Evolutionary conservation across 1,284 basidiomycete species (phyloP), one percentile per base, ranked within the genome.

Genomic region (Leccinum solheimii): DNA sequence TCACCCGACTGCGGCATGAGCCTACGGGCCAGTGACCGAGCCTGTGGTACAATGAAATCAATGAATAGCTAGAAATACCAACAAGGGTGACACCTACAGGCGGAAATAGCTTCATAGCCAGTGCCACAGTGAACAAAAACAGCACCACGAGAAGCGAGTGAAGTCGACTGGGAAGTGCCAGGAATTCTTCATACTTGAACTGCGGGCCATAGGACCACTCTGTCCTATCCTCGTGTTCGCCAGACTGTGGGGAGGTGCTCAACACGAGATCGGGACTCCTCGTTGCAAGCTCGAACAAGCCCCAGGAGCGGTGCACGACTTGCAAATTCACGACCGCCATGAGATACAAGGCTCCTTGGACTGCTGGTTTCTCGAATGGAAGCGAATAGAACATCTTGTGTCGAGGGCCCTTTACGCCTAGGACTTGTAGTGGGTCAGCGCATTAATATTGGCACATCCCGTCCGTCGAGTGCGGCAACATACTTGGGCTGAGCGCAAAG

Each of bases 261-360:
- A 67, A 21, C 62, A 67, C 59, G 60, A 66, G 65, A 61, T 65
- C 61, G 55, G 71, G 65, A 68, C 65, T 65, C 68, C 68, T 60
- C 64, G 66, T 57, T 19, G 66, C 52, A 56, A 69, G 51, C 51
- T 89, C 82, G 55, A 87, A 81, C 32, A 96, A 79, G 11, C 87
- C 92, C 80, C 87, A 92, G 23, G 92, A 87, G 59, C 94, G 86
- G 65, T 92, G 87, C 40, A 95, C 90, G 34, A 94, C 76, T 19
- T 85, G 77, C 36, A 81, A 79, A 71, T 97, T 93, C 53, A 81
- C 69, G 1, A 78, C 64, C 13, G 78, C 75, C 86, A 95, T 92
- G 50, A 87, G 68, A 73, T 82, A 92, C 64, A 83, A 78, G 0
- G 78, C 79, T 32, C 91, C 93, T 60, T 80, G 78, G 14, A 83